phyloP scores from a whole-genome alignment of 768 basidiomycete species.

The Boletus coccyginus region DNA sequence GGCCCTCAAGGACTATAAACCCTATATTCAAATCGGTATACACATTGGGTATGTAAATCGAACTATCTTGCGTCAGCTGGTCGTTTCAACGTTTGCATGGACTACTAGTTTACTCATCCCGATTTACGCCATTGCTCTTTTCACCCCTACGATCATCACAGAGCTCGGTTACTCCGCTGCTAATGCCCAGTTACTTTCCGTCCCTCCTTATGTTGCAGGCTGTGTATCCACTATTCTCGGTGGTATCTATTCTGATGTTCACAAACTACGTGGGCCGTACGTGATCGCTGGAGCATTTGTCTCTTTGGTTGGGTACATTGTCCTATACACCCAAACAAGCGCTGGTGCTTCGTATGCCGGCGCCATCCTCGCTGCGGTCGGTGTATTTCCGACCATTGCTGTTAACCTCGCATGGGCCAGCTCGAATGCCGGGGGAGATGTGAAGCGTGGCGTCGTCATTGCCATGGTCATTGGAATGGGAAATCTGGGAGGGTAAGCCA shows the following conservation, averaged over 20 bases:
- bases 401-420: constrained; percentile 53
- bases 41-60: too few species aligned
- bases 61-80: not conserved
- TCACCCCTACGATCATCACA: constrained; percentile 49
- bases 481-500: constrained; percentile 49
- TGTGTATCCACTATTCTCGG: constrained; percentile 42
- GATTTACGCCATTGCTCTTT: constrained; percentile 47
- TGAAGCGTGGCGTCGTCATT: constrained; percentile 49
- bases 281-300: constrained; percentile 41
- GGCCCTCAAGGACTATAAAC: too few species aligned
- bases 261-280: constrained; percentile 47
- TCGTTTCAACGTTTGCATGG: not conserved
- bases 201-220: constrained; percentile 48
- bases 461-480: constrained; percentile 55
- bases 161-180: constrained; percentile 51
- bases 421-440: constrained; percentile 54
- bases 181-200: constrained; percentile 47
- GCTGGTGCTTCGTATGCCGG: constrained; percentile 41
- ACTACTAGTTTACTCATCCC: constrained; percentile 41
- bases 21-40: too few species aligned
- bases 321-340: constrained; percentile 37
- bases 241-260: constrained; percentile 42
- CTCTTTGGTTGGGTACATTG: constrained; percentile 49
- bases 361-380: constrained; percentile 47
- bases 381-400: constrained; percentile 50